Evolutionary conservation across 148 eudicot species (phyloP).

Genomic region (Arctostaphylos glauca): DNA sequence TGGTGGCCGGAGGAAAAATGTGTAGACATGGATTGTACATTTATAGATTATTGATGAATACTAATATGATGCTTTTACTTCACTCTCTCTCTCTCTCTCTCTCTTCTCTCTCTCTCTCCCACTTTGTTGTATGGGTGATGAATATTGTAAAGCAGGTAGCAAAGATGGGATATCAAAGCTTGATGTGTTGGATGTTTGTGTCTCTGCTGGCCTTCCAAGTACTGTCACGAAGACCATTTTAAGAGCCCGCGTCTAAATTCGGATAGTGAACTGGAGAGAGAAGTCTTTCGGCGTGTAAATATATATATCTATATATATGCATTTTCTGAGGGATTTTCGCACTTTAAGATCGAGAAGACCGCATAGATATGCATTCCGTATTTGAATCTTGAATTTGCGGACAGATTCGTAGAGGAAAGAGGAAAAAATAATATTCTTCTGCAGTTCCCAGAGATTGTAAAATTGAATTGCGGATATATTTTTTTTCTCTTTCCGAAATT

Average conservation of each 20-base stretch:
- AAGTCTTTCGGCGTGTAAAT: not conserved
- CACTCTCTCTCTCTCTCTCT: not conserved
- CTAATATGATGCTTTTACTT: not conserved
- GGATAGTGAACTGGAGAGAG: not conserved
- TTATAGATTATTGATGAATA: not conserved
- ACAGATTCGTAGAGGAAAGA: not conserved
- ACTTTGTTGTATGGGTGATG: not conserved
- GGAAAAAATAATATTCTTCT: no score
- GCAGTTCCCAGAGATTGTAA: no score
- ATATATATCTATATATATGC: not conserved
- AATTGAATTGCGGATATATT: not conserved
- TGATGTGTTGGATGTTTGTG: conserved; percentile 45
- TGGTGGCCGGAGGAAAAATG: not conserved
- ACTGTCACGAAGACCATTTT: conserved; percentile 33
- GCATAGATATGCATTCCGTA: not conserved
- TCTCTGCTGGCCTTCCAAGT: conserved; percentile 43
- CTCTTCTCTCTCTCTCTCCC: not conserved
- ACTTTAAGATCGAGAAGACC: not conserved
- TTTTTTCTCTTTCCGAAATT: not conserved
- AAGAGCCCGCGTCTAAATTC: not conserved
- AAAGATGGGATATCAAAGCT: conserved; percentile 27
- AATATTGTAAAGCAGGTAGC: conserved; percentile 28
- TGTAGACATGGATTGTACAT: not conserved
- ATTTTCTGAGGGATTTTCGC: no score
- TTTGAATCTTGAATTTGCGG: not conserved